phyloP scores from a whole-genome alignment of 1,284 basidiomycete genomes.

The Coriolopsis trogii region DNA sequence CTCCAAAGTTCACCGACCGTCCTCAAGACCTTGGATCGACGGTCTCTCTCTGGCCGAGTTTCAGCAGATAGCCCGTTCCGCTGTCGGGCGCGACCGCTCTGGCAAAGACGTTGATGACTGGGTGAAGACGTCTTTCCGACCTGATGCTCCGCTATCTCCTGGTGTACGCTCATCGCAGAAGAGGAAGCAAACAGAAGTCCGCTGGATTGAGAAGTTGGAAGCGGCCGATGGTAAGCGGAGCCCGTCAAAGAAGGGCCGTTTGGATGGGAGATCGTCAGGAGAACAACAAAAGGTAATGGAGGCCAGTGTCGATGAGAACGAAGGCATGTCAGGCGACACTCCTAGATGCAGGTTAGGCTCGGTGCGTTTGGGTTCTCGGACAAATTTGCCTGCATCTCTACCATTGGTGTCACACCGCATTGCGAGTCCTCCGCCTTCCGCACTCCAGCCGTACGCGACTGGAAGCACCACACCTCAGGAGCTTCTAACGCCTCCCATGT shows the following conservation, averaged over 20 bases:
- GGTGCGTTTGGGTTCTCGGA: conserved; percentile 24
- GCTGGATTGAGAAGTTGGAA: conserved; percentile 41
- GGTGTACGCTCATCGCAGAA: conserved; percentile 39
- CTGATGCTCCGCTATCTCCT: conserved; percentile 39
- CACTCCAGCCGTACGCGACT: too few species aligned
- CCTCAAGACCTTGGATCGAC: conserved; percentile 66
- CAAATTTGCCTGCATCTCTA: conserved; percentile 21
- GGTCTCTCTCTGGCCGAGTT: conserved; percentile 50
- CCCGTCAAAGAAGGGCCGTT: conserved; percentile 8
- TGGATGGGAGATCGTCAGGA: neutral
- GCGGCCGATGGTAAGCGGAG: conserved; percentile 24
- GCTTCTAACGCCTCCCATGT: too few species aligned
- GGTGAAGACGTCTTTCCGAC: conserved; percentile 41
- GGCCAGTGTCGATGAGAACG: neutral
- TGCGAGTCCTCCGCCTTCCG: neutral
- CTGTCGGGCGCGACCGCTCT: conserved; percentile 50
- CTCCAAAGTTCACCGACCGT: conserved; percentile 60
- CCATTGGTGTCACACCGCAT: neutral
- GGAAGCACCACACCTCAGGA: too few species aligned
- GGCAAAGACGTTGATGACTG: conserved; percentile 44
- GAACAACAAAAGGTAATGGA: neutral
- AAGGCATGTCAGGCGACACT: neutral
- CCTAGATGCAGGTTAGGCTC: conserved; percentile 2
- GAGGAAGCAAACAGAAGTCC: conserved; percentile 36
- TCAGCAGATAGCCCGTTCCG: conserved; percentile 52